phyloP scores from a whole-genome alignment of 441 rosid species.

The Euphorbia celastroides region DNA sequence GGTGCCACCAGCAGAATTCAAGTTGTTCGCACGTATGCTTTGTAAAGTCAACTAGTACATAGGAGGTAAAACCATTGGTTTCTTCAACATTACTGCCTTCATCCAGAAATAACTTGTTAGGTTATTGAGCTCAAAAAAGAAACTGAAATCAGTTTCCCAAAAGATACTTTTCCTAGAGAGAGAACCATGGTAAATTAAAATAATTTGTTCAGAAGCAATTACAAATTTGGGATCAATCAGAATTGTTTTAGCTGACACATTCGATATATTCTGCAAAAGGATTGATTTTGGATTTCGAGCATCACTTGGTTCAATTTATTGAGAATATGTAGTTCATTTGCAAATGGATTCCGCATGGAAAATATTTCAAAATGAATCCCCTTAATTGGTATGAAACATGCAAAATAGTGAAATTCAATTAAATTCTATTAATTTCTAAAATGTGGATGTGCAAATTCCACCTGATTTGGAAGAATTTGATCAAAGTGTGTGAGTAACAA shows the following conservation, averaged over 20 bases:
- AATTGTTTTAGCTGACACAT: neutral
- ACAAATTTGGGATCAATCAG: neutral
- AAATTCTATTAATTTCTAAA: too few species aligned
- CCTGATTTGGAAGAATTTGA: too few species aligned
- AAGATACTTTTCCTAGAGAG: neutral
- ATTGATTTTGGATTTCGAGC: too few species aligned
- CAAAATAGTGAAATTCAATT: too few species aligned
- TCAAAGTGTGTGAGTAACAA: too few species aligned
- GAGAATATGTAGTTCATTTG: too few species aligned
- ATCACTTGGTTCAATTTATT: too few species aligned
- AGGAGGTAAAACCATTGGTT: neutral
- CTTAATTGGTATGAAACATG: too few species aligned
- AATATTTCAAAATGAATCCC: too few species aligned
- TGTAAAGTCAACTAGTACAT: neutral
- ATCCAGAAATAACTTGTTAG: neutral
- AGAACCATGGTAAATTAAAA: neutral
- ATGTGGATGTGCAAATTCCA: too few species aligned
- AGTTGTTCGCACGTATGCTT: neutral
- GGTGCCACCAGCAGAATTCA: conserved; percentile 8
- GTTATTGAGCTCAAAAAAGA: neutral
- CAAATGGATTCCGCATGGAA: too few species aligned
- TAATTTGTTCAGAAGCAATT: neutral
- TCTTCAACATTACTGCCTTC: neutral
- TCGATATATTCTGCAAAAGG: neutral
- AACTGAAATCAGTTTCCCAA: neutral